Evolutionary conservation across 2,329 filamentous ascomycete species (phyloP), one percentile per base, ranked within the genome.

Genomic region (Teratosphaeria epicoccoides): DNA sequence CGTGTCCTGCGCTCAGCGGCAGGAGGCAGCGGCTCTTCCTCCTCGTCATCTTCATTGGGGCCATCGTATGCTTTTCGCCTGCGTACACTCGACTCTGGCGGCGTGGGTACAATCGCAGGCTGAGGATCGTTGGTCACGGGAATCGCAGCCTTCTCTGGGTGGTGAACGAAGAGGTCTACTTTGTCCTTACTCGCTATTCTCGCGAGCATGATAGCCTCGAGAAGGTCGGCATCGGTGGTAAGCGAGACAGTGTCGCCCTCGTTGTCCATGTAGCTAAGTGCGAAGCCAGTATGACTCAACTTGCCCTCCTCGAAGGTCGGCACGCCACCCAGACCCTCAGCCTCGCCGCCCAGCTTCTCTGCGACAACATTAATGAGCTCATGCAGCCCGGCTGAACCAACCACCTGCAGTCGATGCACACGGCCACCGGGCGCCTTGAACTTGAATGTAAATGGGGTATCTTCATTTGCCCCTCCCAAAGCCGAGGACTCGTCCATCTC

Each of bases 221-320:
- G 72, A 43, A 98, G 79, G 66, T 98, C 93, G 58, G 91, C 85
- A 65, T 97, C 89, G 0, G 91, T 95, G 10, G 93, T 98, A 67
- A 98, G 95, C 40, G 90, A 95, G 14, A 98, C 89, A 0, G 88
- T 90, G 67, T 98, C 93, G 52, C 93, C 91, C 66, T 98, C 93
- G 61, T 97, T 91, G 67, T 98, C 93, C 59, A 97, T 76, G 66
- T 97, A 98, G 75, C 89, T 95, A 55, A 98, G 75, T 24, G 91
- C 93, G 64, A 91, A 98, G 6, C 93, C 93, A 29, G 81, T 78
- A 49, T 81, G 79, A 47, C 82, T 82, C 43, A 95, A 76, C 64
- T 82, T 85, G 61, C 88, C 89, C 23, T 95, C 85, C 52, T 89
- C 85, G 20, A 90, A 84, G 0, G 73, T 76, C 1, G 91, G 87